Conservation (phyloP, 2,329 filamentous ascomycete genomes). For the Hymenotorrendiella dingleyae region DNA sequence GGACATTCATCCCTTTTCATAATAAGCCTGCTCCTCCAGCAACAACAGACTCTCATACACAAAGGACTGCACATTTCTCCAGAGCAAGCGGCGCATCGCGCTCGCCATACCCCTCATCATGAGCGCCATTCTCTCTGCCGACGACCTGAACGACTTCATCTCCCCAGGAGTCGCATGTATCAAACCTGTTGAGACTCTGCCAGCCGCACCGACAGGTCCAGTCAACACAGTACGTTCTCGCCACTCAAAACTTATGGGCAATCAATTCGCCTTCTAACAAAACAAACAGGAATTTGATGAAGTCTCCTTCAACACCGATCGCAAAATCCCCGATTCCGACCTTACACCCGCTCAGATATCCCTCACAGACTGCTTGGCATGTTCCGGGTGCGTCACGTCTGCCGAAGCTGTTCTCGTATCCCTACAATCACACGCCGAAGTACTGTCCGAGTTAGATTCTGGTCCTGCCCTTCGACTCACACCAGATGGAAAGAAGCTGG, state of each 20-base stretch:
- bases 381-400: conserved; percentile 94
- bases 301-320: conserved; percentile 87
- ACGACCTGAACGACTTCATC: conserved; percentile 99
- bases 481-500: conserved; percentile 34
- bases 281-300: conserved; percentile 50
- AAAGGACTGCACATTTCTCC: too few species aligned
- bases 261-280: not conserved
- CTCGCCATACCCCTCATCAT: conserved; percentile 42
- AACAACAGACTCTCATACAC: too few species aligned
- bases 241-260: not conserved
- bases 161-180: conserved; percentile 96
- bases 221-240: conserved; percentile 34
- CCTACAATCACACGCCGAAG: conserved; percentile 88
- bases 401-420: conserved; percentile 96
- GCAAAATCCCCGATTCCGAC: conserved; percentile 43
- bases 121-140: conserved; percentile 94
- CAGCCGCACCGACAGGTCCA: conserved; percentile 48
- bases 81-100: conserved; percentile 17
- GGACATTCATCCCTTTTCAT: too few species aligned
- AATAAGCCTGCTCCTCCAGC: too few species aligned
- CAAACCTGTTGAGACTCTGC: conserved; percentile 91
- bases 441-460: conserved; percentile 73
- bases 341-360: conserved; percentile 82
- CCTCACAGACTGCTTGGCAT: conserved; percentile 93
- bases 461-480: conserved; percentile 39